Conservation (phyloP, 768 basidiomycete species). For the Exsudoporus frostii region DNA sequence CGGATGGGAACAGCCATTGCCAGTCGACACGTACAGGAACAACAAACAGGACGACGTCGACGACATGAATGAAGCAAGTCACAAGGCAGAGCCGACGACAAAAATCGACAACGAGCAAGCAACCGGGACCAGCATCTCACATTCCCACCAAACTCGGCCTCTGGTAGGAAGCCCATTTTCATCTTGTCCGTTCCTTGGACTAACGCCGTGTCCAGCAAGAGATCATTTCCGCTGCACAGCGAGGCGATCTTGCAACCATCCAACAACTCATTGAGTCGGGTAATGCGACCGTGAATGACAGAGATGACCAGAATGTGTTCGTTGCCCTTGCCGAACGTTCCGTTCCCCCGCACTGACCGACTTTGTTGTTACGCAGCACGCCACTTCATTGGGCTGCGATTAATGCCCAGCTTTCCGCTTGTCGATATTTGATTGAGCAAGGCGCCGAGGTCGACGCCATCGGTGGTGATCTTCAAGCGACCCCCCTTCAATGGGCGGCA, state of each 20-base stretch:
- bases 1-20: slow-evolving; percentile 2
- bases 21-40: background rate
- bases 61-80: slow-evolving; percentile 31
- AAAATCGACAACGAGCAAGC: slow-evolving; percentile 27
- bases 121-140: slow-evolving; percentile 25
- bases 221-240: slow-evolving; percentile 84
- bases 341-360: slow-evolving; percentile 5
- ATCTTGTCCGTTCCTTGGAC: background rate
- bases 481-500: slow-evolving; percentile 97
- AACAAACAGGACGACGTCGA: background rate
- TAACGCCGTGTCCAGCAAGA: slow-evolving; percentile 35
- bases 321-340: slow-evolving; percentile 4
- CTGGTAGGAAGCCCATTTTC: slow-evolving; percentile 14
- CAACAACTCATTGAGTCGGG: slow-evolving; percentile 69
- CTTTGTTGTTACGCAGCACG: slow-evolving; percentile 41
- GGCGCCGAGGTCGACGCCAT: slow-evolving; percentile 94
- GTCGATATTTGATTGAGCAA: slow-evolving; percentile 82
- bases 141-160: slow-evolving; percentile 23
- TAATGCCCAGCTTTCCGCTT: slow-evolving; percentile 89
- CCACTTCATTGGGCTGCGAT: slow-evolving; percentile 98
- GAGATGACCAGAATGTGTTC: slow-evolving; percentile 82
- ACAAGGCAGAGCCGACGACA: slow-evolving; percentile 30
- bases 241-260: slow-evolving; percentile 72
- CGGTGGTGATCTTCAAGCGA: slow-evolving; percentile 92
- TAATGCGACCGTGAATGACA: slow-evolving; percentile 65